A percentile compares a stretch with the other conserved stretches of the same genome.
Evolutionary conservation across 352 stramenopile species (phyloP).

Genomic region (Plasmopara halstedii): DNA sequence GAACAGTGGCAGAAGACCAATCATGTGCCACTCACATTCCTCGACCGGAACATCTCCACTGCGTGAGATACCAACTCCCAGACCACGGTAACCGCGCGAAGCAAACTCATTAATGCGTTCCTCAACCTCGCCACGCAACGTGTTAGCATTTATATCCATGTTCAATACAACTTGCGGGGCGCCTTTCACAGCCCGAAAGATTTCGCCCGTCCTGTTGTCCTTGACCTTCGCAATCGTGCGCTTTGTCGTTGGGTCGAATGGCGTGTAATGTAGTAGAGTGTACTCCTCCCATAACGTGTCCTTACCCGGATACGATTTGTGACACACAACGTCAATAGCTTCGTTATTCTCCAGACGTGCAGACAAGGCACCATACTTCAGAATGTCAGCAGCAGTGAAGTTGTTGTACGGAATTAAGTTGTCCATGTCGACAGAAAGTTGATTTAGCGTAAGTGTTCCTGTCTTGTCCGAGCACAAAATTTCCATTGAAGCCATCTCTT

Average conservation of each 20-base stretch:
- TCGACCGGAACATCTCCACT: conserved; percentile 59
- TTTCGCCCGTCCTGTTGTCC: conserved; percentile 69
- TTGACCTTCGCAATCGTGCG: conserved; percentile 87
- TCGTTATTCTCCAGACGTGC: conserved; percentile 72
- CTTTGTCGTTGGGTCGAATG: conserved; percentile 85
- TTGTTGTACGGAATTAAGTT: conserved; percentile 74
- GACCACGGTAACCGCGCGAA: conserved; percentile 56
- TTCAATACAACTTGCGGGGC: conserved; percentile 87
- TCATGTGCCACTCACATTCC: conserved; percentile 87
- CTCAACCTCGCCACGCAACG: conserved; percentile 58
- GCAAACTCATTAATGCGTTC: conserved; percentile 78
- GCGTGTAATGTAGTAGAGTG: conserved; percentile 71
- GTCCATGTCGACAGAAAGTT: conserved; percentile 91
- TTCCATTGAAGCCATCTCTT: conserved; percentile 89
- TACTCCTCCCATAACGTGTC: conserved; percentile 74
- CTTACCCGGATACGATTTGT: conserved; percentile 72
- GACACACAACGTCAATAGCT: conserved; percentile 64
- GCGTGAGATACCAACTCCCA: conserved; percentile 50
- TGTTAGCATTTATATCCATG: conserved; percentile 59
- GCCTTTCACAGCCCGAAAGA: conserved; percentile 90
- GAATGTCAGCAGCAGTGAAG: conserved; percentile 46
- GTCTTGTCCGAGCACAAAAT: conserved; percentile 95
- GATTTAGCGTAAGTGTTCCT: conserved; percentile 92
- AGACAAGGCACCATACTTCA: conserved; percentile 53
- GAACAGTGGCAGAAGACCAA: conserved; percentile 89